Conservation (phyloP, 2,329 filamentous ascomycete species). For the Aspergillus vadensis region DNA sequence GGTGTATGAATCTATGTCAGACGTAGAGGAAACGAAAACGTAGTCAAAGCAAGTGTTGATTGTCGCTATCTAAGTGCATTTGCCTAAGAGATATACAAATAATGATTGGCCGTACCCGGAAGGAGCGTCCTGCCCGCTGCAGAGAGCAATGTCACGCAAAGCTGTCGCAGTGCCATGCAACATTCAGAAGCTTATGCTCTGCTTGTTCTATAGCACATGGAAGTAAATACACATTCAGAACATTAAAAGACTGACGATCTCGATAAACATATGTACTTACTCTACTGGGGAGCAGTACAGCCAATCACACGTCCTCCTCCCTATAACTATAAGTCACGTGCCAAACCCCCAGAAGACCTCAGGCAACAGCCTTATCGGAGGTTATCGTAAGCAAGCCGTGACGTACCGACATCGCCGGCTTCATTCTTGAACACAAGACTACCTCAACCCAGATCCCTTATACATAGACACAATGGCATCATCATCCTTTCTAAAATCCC, state of each 20-base stretch:
- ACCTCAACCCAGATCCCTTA: too few species aligned
- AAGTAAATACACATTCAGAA: neutral
- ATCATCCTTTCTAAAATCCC: constrained; percentile 18
- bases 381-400: neutral
- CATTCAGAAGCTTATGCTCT: constrained; percentile 53
- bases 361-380: neutral
- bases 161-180: constrained; percentile 65
- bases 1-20: too few species aligned
- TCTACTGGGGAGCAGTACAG: too few species aligned
- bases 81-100: too few species aligned
- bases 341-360: neutral
- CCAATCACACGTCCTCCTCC: neutral
- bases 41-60: too few species aligned
- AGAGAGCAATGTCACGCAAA: constrained; percentile 69
- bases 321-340: neutral
- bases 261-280: neutral
- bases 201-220: neutral
- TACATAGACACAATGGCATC: constrained; percentile 24
- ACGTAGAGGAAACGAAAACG: too few species aligned
- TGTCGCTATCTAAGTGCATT: too few species aligned
- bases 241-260: neutral
- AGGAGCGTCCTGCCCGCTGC: too few species aligned
- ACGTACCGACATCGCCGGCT: neutral
- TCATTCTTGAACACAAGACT: neutral
- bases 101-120: too few species aligned